Conservation (phyloP, 176 grass and related monocot genomes). For the Cocos nucifera region DNA sequence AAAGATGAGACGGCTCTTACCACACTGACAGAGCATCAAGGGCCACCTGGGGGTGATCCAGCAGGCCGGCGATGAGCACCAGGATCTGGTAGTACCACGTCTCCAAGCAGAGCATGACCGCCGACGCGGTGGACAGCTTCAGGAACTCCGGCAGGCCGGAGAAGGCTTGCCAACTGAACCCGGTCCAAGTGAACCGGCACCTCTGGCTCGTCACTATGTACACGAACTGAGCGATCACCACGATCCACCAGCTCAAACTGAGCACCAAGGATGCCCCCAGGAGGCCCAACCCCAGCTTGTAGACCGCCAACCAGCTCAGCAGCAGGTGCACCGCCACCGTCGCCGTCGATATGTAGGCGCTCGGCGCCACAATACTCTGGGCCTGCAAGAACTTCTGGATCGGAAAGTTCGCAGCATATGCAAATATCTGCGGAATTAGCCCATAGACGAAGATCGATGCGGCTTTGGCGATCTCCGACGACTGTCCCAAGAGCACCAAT, state of each 20-base stretch:
- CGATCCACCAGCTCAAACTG: slow-evolving; percentile 65
- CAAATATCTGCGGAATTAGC: no score
- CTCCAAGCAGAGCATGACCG: slow-evolving; percentile 91
- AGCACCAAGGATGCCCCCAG: slow-evolving; percentile 66
- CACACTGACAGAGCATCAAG: slow-evolving; percentile 87
- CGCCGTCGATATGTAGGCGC: slow-evolving; percentile 62
- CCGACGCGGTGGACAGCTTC: slow-evolving; percentile 54
- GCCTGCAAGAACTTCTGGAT: slow-evolving; percentile 91
- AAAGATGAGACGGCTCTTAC: slow-evolving; percentile 16
- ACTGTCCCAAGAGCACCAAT: no score
- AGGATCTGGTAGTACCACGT: slow-evolving; percentile 91
- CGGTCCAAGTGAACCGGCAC: slow-evolving; percentile 58
- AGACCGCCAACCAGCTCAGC: background rate
- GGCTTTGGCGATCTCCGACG: no score
- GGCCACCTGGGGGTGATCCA: slow-evolving; percentile 59
- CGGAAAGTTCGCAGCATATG: slow-evolving; percentile 76
- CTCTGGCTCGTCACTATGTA: slow-evolving; percentile 60
- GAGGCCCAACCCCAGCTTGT: slow-evolving; percentile 43
- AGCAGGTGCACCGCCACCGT: slow-evolving; percentile 31
- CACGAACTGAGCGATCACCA: slow-evolving; percentile 57
- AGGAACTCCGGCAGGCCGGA: slow-evolving; percentile 57
- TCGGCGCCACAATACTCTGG: slow-evolving; percentile 85
- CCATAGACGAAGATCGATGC: no score
- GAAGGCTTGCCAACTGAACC: slow-evolving; percentile 73
- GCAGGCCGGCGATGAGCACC: slow-evolving; percentile 73